A percentile compares a stretch with the other conserved stretches of the same genome.
phyloP scores from a whole-genome alignment of 345 rosid species.

The Euphorbia pulcherrima region DNA sequence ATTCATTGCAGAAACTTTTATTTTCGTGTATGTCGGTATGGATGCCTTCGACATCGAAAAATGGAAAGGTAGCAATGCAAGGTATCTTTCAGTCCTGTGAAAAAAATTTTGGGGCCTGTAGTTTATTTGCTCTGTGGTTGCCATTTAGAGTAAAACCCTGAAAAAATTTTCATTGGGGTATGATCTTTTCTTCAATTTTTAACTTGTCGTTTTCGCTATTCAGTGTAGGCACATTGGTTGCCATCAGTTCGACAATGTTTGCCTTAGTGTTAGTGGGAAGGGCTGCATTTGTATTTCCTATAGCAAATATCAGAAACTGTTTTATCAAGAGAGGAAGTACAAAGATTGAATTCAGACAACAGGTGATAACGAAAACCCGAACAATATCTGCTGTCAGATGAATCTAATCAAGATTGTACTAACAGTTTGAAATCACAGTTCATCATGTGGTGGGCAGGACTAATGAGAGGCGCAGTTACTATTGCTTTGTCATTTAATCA shows the following conservation, averaged over 20 bases:
- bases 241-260: conserved; percentile 48
- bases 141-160: neutral
- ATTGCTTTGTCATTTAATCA: conserved; percentile 57
- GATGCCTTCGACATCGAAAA: conserved; percentile 58
- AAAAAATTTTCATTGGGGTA: neutral
- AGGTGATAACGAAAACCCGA: conserved; percentile 32
- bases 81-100: conserved; percentile 29
- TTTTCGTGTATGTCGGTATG: conserved; percentile 66
- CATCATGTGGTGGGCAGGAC: conserved; percentile 79
- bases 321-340: conserved; percentile 21
- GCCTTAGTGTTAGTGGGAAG: conserved; percentile 56
- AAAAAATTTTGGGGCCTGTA: neutral
- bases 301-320: conserved; percentile 45
- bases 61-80: conserved; percentile 52
- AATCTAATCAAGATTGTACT: conserved; percentile 11
- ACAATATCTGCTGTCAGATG: conserved; percentile 1
- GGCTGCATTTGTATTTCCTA: conserved; percentile 59
- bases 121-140: neutral
- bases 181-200: conserved; percentile 1
- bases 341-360: conserved; percentile 45
- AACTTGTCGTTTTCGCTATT: conserved; percentile 19
- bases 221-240: conserved; percentile 45
- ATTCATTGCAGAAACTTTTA: conserved; percentile 65
- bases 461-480: conserved; percentile 75
- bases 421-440: conserved; percentile 39